These are phyloP conservation scores for Colletotrichum navitas DNA, from an alignment of 2,329 filamentous ascomycete genomes.

Conservation along the genomic window DNA sequence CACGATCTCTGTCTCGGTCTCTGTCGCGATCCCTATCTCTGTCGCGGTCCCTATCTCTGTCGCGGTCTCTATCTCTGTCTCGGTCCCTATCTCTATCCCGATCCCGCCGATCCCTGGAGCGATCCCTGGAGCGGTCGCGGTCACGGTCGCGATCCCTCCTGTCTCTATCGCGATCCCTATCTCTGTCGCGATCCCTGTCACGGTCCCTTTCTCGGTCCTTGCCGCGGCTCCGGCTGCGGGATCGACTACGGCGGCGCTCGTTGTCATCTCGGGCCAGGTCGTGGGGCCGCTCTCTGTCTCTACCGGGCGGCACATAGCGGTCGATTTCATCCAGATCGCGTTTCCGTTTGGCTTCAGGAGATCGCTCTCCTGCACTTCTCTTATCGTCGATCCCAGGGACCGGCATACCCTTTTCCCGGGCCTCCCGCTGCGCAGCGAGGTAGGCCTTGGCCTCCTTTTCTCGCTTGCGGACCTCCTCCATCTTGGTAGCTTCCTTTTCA, in stretches of 20 bases:
- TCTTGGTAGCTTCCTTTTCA: constrained; percentile 69
- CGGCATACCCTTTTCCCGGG: constrained; percentile 69
- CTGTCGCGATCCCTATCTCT: constrained; percentile 43
- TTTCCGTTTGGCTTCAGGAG: constrained; percentile 57
- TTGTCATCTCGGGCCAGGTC: constrained; percentile 47
- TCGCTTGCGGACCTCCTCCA: constrained; percentile 71
- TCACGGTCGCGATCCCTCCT: constrained; percentile 52
- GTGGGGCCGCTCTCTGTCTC: constrained; percentile 48
- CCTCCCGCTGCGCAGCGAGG: constrained; percentile 71
- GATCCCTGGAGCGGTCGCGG: constrained; percentile 46
- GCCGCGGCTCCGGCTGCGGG: constrained; percentile 52
- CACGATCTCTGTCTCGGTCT: constrained; percentile 43
- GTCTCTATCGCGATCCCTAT: constrained; percentile 50
- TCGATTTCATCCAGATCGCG: constrained; percentile 57
- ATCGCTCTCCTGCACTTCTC: constrained; percentile 55
- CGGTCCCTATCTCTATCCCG: too few species aligned
- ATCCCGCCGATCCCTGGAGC: constrained; percentile 47
- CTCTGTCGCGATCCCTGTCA: constrained; percentile 50
- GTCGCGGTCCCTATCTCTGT: constrained; percentile 46
- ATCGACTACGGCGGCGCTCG: constrained; percentile 53
- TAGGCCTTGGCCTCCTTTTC: constrained; percentile 75
- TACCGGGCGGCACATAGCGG: constrained; percentile 61
- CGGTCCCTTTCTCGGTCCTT: constrained; percentile 51
- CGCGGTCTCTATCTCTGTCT: constrained; percentile 6
- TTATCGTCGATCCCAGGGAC: constrained; percentile 70